These are phyloP conservation scores for Ceratocystiopsis sp. DNA, from an alignment of 2,329 filamentous ascomycete species.

Conservation along the genomic window DNA sequence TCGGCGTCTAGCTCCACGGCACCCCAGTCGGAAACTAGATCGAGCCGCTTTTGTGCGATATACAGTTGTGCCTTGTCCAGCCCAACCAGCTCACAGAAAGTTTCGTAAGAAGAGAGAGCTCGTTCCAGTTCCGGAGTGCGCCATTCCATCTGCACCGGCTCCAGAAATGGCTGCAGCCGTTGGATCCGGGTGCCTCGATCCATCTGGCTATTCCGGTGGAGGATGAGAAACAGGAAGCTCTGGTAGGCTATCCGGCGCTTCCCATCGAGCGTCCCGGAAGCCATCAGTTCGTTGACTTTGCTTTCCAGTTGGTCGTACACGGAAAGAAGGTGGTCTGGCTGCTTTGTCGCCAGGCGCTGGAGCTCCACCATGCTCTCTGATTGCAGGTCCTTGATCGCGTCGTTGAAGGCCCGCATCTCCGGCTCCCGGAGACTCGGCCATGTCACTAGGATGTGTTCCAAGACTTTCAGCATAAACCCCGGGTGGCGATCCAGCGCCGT, in stretches of 20 bases:
- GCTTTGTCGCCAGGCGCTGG: constrained; percentile 73
- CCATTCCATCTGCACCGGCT: constrained; percentile 73
- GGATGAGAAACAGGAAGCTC: constrained; percentile 85
- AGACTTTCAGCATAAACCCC: constrained; percentile 69
- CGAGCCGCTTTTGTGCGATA: constrained; percentile 48
- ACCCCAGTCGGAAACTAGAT: constrained; percentile 71
- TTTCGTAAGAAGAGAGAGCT: constrained; percentile 55
- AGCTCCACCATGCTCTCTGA: constrained; percentile 72
- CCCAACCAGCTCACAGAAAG: constrained; percentile 65
- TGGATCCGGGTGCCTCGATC: constrained; percentile 53
- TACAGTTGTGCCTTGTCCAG: constrained; percentile 71
- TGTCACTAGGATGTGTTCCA: constrained; percentile 80
- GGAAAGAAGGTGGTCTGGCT: constrained; percentile 74
- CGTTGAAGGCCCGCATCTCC: constrained; percentile 57
- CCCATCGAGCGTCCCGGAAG: constrained; percentile 57
- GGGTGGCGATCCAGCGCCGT: constrained; percentile 61
- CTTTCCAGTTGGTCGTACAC: constrained; percentile 78
- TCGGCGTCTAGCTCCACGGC: constrained; percentile 58
- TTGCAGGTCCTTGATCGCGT: constrained; percentile 80
- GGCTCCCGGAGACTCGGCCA: constrained; percentile 49
- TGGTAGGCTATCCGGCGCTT: constrained; percentile 73
- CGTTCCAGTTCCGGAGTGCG: constrained; percentile 49
- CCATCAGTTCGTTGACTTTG: constrained; percentile 65
- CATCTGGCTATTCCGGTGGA: constrained; percentile 67
- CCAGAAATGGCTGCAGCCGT: constrained; percentile 59